phyloP scores from a whole-genome alignment of 495 filamentous ascomycete species.

The Annulohypoxylon nitens region DNA sequence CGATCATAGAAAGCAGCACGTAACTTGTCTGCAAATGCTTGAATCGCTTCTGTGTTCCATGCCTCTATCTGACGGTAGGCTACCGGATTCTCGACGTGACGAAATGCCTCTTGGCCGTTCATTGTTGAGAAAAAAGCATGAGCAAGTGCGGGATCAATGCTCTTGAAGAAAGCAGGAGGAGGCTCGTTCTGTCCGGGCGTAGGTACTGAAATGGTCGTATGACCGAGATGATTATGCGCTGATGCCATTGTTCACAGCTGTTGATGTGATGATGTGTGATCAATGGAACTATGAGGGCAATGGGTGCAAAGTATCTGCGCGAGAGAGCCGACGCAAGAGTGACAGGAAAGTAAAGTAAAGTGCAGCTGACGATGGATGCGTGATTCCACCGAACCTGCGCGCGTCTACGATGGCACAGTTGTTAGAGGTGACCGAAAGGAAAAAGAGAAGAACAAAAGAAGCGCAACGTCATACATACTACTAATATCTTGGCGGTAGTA shows the following conservation, averaged over 20 bases:
- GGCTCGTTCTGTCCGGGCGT: conserved; percentile 24
- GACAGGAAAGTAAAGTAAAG: not conserved
- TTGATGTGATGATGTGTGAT: not conserved
- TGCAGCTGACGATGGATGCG: not conserved
- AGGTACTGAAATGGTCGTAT: too few relatives aligned
- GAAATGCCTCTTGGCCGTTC: conserved; percentile 41
- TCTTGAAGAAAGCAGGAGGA: conserved; percentile 48
- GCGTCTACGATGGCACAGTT: not conserved
- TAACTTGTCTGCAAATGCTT: conserved; percentile 48
- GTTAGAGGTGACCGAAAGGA: not conserved
- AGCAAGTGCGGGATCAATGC: conserved; percentile 36
- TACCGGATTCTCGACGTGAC: conserved; percentile 44
- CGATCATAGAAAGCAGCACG: conserved; percentile 50
- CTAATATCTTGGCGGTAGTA: not conserved
- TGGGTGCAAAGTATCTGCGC: not conserved
- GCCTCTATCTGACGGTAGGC: conserved; percentile 40
- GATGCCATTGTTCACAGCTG: too few relatives aligned
- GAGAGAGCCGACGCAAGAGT: not conserved
- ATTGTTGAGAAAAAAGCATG: conserved; percentile 55
- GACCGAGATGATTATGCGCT: too few relatives aligned
- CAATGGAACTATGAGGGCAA: not conserved
- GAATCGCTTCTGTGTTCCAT: conserved; percentile 47
- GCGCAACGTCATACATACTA: not conserved
- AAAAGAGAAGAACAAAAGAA: not conserved
- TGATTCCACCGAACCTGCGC: not conserved